Evolutionary conservation across 305 asterid genomes (phyloP), one percentile per base, ranked within the genome.

Genomic region (Fraxinus xanthoxyloides): DNA sequence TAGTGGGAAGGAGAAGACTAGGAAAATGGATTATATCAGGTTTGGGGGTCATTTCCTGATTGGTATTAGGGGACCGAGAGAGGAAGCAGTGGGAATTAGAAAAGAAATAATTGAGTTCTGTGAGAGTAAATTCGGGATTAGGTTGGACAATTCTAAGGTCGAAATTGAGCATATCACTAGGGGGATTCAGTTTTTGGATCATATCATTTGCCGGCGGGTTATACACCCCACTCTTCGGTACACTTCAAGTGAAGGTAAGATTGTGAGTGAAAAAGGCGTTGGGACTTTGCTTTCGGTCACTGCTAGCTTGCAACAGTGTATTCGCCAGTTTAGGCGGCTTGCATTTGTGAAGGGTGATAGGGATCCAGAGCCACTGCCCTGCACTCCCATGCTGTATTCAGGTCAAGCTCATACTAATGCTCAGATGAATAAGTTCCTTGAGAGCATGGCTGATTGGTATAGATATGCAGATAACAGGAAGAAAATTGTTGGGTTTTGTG

Each of bases 391-490:
- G 99, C 96, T 93, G 48, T 94, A 94, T 84, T 95, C 99, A 0
- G 98, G 99, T 13, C 98, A 95, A 86, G 99, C 98, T 24, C 99
- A 95, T 85, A 92, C 97, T 67, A 95, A 95, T 77, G 75, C 98
- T 75, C 99, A 95, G 78, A 94, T 95, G 99, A 95, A 95, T 73
- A 95, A 95, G 87, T 86, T 94, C 32, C 90, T 95, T 2, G 99
- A 95, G 69, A 94, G 98, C 32, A 89, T 95, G 95, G 98, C 98
- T 1, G 99, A 95, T 79, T 95, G 99, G 99, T 95, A 94, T 76
- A 91, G 91, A 85, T 94, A 92, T 79, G 99, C 99, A 7, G 99
- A 95, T 89, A 95, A 94, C 76, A 72, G 97, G 84, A 94, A 93
- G 89, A 95, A 95, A 85, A 89, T 94, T 38, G 91, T 95, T 35